Base-by-base conservation (phyloP, 2,329 filamentous ascomycete species). In the Proliferodiscus dingleyae region DNA sequence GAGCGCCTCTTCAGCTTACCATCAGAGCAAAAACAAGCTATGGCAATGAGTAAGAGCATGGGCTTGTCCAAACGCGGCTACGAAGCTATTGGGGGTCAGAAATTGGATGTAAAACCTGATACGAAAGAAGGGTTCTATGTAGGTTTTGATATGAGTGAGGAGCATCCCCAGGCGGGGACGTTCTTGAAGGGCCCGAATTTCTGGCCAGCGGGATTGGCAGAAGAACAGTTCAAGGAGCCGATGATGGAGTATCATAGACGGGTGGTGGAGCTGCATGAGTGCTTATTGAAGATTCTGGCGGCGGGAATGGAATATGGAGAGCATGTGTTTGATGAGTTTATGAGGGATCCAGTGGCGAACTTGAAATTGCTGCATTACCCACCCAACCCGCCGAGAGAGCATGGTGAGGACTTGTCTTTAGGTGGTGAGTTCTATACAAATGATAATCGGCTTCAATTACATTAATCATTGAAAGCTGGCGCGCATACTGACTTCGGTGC, bases 401-500 rank as follows among this genome's bases (percentile, higher is more conserved):
- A 26, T 11, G 62, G 24, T 8, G 34, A 37, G 21, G 44, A 24
- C 32, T 40, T 10, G 26, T 33, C 34, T 21, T 30, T 41, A n/a
- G 45, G 34, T 30, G 49, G 43, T 43, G 40, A 23, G 37, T 32
- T 28, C n/a, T 26, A 6, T 26, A 26, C 11, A 11, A 26, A 26
- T 26, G 6, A 26, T 26, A 11, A 11, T 38, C 61, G 59, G 33
- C 59, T 65, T 56, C 58, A 61, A 54, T 33, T 68, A 54, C 43
- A 15, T 26, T 26, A 11, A 26, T 26, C 6, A 26, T 11, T 26
- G 24, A 26, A 11, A 51, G 70, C 55, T 8, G 72, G 72, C 1
- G 71, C 69, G 3, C 75, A 76, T 53, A 75, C 71, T 0, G 75
- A 76, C 53, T 78, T 74, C 51, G 72, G 73, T 2, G 66, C 68